Evolutionary conservation across 2,329 filamentous ascomycete genomes (phyloP), one percentile per base, ranked within the genome.

Genomic region (Aureobasidium subglaciale): DNA sequence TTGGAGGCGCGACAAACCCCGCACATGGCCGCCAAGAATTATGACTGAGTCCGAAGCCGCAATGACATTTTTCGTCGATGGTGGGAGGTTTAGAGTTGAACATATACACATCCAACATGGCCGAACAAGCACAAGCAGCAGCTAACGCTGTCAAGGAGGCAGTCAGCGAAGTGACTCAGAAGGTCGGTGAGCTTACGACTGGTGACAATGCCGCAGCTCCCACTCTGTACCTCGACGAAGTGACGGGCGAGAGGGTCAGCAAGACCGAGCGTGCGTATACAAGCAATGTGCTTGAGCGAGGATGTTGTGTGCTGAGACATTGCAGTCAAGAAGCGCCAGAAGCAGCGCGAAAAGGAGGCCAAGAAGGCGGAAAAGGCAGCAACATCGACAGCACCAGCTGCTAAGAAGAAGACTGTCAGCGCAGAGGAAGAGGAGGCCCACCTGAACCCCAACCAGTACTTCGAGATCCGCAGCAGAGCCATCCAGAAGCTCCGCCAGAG

Each of bases 351-450:
- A 72, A 84, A 82, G 73, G 90, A 95, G 59, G 87, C 87, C 63
- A 88, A 90, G 76, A 96, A 95, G 86, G 84, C 84, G 64, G 84
- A 90, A 75, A 92, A 90, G 79, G 87, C 84, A 25, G 87, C 88
- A 52, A 78, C 82, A 49, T 78, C 84, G 58, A 61, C 65, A 16
- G 77, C 82, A 37, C 77, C 82, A 32, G 79, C 81, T 37, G 78
- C 78, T 61, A 75, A 79, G 60, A 77, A 78, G 65, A 84, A 85
- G 75, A 79, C 81, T 69, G 75, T 79, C 60, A 79, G 75, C 41
- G 75, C 76, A 57, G 80, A 83, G 63, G 77, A 85, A 32, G 83
- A 87, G 59, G 87, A 90, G 67, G 76, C 75, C 20, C 87, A 96
- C 69, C 70, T 89, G 66, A 88, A 83, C 63, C 85, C 85, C 41